Evolutionary conservation across 23 red algal genomes (phyloP), one percentile per base, ranked within the genome.

Genomic region (Gracilariopsis chorda): DNA sequence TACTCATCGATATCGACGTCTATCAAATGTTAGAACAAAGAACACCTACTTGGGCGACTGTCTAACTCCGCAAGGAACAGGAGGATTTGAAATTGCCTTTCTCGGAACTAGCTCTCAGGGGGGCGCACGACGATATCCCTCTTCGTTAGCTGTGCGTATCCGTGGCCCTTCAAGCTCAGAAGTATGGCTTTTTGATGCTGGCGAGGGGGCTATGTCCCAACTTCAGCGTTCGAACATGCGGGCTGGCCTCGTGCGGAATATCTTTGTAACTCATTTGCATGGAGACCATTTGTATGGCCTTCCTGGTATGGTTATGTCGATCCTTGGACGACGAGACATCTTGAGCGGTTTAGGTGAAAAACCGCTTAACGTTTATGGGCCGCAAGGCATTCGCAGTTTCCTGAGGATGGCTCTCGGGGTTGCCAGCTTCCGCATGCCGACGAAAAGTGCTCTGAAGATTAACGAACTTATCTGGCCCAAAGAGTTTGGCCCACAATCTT

Each of bases 221-320:
- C 68, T 98, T 46, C 69, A 91, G 45, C 73, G 95, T 61, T 91
- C 73, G 14, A 70, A 48, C 53, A 86, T 87, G 86, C 86, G 68
- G 48, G 65, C 90, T 30, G 76, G 78, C 40, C 51, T 74, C 35
- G 77, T 98, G 10, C 58, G 72, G 12, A 84, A 86, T n/a, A 99
- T 99, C 27, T 99, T 96, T 44, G 77, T 99, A 27, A 96, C 97
- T 7, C 97, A 99, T 81, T 51, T 99, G 36, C 97, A 99, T 65
- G 93, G 93, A 14, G 97, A 99, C 61, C 97, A 99, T 73, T 82
- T 95, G 36, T 94, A 84, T 48, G 97, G 97, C 4, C 71, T 99
- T 34, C 89, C 97, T 28, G 90, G 81, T 5, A 43, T 99, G 20
- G 70, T 99, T 34, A 63, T 92, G 77, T 78, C 70, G 0, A 80